phyloP scores from a whole-genome alignment of 164 flowering plant genomes.

The Akebia trifoliata region DNA sequence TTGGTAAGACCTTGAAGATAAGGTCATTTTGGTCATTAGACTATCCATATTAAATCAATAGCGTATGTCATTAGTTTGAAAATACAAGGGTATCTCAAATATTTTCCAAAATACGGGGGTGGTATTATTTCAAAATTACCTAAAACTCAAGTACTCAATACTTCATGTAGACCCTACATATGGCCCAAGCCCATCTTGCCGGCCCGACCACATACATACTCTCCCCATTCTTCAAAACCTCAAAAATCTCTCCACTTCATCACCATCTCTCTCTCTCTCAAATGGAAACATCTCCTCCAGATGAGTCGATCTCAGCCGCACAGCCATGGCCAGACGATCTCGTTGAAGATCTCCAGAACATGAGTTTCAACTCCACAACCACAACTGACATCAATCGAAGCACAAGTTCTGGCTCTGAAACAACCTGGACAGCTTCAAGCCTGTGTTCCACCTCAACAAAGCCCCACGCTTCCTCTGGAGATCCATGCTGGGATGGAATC shows the following conservation, averaged over 20 bases:
- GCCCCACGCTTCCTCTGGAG: conserved; percentile 22
- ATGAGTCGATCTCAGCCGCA: background rate
- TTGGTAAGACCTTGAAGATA: too few species aligned
- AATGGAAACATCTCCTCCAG: background rate
- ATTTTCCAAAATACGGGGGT: too few species aligned
- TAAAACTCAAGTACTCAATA: too few species aligned
- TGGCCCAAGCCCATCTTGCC: conserved; percentile 11
- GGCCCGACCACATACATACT: conserved; percentile 5
- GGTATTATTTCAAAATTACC: too few species aligned
- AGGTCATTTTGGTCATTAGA: too few species aligned
- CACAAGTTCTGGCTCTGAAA: conserved; percentile 57
- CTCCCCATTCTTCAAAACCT: conserved; percentile 5
- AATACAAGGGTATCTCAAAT: too few species aligned
- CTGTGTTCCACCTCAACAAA: conserved; percentile 23
- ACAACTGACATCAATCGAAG: conserved; percentile 38
- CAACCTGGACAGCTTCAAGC: conserved; percentile 34
- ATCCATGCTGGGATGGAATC: conserved; percentile 35
- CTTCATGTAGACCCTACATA: background rate
- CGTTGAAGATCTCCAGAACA: conserved; percentile 58
- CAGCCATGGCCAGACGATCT: conserved; percentile 49
- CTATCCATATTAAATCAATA: too few species aligned
- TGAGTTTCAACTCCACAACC: conserved; percentile 69
- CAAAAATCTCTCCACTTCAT: background rate
- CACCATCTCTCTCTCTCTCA: background rate
- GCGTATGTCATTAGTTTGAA: too few species aligned